Evolutionary conservation across 192 early-diverging fungal species (phyloP), one percentile per base, ranked within the genome.

Genomic region (Globomyces pollinis-pini): DNA sequence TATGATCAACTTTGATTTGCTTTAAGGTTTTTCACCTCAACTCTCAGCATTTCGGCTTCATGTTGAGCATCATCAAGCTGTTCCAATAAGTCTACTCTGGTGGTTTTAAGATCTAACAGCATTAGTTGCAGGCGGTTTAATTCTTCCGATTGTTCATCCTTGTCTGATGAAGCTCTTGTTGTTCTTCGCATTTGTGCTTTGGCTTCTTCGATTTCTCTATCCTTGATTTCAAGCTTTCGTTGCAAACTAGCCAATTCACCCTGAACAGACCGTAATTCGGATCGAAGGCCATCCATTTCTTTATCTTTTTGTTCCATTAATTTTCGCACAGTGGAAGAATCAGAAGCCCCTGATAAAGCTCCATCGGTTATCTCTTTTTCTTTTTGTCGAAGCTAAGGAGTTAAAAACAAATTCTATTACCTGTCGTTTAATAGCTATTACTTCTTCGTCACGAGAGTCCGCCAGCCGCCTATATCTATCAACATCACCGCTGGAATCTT

Each of bases 21-120:
- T 39, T 64, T 67, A 24, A 71, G 30, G 4, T 24, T 50, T 15
- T 66, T 60, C 62, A 71, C 1, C 32, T 69, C 65, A 15, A 34
- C 36, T 30, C 59, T 43, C 16, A 61, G 33, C 15, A 57, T 44
- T 38, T 72, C 60, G 28, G 63, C 66, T 34, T 65, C 28, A 26
- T 75, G 69, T 13, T 65, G 58, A 18, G 51, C 57, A 47, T 77
- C 67, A 29, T 77, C 71, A 20, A 71, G 26, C 41, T 77, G 69
- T 29, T 77, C 71, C 13, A 77, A 23, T 43, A 74, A 38, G 20
- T 72, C 71, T 16, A 66, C 71, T 50, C 66, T 61, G 24, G 61
- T 51, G 8, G 55, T 62, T 47, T 74, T 78, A 38, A 72, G 56
- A 8, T 75, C 64, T 50, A 78, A 43, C 13, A 77, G 28, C 57